Evolutionary conservation across 768 basidiomycete genomes (phyloP), one percentile per base, ranked within the genome.

Genomic region (Termitomyces sp.): DNA sequence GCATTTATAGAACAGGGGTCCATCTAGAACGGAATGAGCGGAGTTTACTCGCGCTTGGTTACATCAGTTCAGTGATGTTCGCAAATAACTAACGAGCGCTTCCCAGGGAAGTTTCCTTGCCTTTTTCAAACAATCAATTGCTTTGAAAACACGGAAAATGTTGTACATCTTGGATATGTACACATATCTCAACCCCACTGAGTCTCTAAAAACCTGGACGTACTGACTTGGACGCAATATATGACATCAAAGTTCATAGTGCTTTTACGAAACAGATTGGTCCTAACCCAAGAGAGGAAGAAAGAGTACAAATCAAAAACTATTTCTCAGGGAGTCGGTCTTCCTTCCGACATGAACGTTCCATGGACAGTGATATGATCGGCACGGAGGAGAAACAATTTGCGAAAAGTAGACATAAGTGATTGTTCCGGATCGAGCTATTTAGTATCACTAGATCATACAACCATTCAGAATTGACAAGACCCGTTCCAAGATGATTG

Each of bases 51-150:
- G 32, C 46, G 7, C 9, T 18, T 58, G 14, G 42, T 61, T 61
- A 61, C 60, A 61, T 61, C 60, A 61, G 55, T 51, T 47, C 46
- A 60, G 60, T 46, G 45, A 28, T 45, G 14, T 33, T 61, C 60
- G 60, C 57, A 12, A 9, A 5, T 12, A 5, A 5, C 10, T n/a
- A 4, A 18, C 10, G 12, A 12, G 36, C 51, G 20, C 44, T 46
- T 45, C 28, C 32, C 40, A 14, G 16, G 4, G 20, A n/a, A 16
- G 22, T 16, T n/a, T 12, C 24, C 12, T 38, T 53, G 42, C 54
- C 43, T 36, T 53, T 28, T 44, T 24, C 16, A 46, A 7, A 16
- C 13, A 22, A 16, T 16, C 7, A 35, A n/a, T 20, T 10, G 20
- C 26, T 40, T 36, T 16, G 36, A 2, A 32, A 13, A 16, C 2